phyloP scores from a whole-genome alignment of 2,329 filamentous ascomycete genomes.

The Verticillium isaacii region DNA sequence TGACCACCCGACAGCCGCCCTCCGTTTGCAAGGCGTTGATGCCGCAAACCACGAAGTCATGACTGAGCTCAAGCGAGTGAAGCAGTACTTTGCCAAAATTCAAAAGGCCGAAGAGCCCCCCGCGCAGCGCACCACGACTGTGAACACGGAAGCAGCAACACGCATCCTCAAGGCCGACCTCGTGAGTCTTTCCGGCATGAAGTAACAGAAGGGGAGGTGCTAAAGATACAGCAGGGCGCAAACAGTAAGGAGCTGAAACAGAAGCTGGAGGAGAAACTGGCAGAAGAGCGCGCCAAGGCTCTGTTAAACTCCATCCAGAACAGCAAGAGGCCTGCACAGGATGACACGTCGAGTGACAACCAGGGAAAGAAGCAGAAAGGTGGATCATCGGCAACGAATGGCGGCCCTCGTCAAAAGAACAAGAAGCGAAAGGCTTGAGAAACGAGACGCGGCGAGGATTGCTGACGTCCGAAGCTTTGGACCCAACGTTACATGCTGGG shows the following conservation, averaged over 20 bases:
- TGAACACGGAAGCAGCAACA: slow-evolving; percentile 73
- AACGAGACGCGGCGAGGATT: not conserved
- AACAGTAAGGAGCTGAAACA: slow-evolving; percentile 44
- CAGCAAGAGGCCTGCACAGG: slow-evolving; percentile 33
- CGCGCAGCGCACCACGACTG: slow-evolving; percentile 43
- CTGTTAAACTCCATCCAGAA: slow-evolving; percentile 39
- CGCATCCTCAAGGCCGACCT: slow-evolving; percentile 81
- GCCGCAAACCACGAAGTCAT: slow-evolving; percentile 83
- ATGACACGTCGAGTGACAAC: slow-evolving; percentile 21
- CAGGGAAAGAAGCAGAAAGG: slow-evolving; percentile 23
- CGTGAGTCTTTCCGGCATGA: slow-evolving; percentile 39
- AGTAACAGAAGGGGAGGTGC: not conserved
- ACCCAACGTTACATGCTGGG: not conserved
- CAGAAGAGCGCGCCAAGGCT: slow-evolving; percentile 50
- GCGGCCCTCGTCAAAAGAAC: slow-evolving; percentile 14
- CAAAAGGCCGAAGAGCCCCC: slow-evolving; percentile 66
- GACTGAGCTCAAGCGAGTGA: slow-evolving; percentile 78
- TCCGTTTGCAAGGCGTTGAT: slow-evolving; percentile 74
- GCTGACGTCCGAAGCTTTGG: not conserved
- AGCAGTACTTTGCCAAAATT: slow-evolving; percentile 91
- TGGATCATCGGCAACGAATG: not conserved
- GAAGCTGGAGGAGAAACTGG: slow-evolving; percentile 51
- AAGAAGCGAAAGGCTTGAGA: slow-evolving; percentile 18
- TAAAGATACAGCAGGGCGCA: slow-evolving; percentile 32
- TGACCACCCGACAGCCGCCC: slow-evolving; percentile 48